Evolutionary conservation across 2,329 filamentous ascomycete genomes (phyloP).

Genomic region (Hyphodiscus sp.): DNA sequence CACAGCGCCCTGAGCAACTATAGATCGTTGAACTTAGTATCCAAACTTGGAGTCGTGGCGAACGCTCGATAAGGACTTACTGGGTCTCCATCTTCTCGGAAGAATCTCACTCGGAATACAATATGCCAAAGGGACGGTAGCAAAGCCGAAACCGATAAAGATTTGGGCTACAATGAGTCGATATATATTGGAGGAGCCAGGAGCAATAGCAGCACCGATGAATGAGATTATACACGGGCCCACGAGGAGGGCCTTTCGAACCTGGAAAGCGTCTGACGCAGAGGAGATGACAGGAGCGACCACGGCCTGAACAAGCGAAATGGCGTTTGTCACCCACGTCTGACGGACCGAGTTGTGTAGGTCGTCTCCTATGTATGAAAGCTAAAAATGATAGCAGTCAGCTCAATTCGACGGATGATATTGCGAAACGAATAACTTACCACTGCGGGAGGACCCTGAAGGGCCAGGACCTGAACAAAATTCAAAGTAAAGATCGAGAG

Average conservation of each 20-base stretch:
- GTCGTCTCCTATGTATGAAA: no score
- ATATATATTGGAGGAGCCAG: constrained; percentile 5
- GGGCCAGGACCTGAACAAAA: constrained; percentile 5
- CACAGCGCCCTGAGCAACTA: constrained; percentile 1
- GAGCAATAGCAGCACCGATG: constrained; percentile 6
- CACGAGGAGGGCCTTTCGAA: constrained; percentile 3
- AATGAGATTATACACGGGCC: constrained; percentile 4
- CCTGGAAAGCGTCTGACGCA: constrained; percentile 8
- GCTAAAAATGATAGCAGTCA: no score
- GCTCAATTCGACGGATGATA: no score
- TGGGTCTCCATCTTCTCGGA: constrained; percentile 6
- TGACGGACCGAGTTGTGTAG: no score
- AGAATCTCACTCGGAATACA: constrained; percentile 7
- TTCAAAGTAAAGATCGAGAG: constrained; percentile 6
- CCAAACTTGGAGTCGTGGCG: no score
- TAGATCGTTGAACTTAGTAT: background rate
- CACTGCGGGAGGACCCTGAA: constrained; percentile 7
- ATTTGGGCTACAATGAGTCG: constrained; percentile 7
- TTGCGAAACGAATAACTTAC: constrained; percentile 4
- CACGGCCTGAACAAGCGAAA: no score
- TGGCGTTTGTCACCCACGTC: no score
- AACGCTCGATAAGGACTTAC: background rate
- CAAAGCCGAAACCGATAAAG: constrained; percentile 8
- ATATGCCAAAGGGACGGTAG: constrained; percentile 7
- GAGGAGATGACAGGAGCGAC: constrained; percentile 2